Evolutionary conservation across 345 rosid species (phyloP).

Genomic region (Euphorbia tirucalli): DNA sequence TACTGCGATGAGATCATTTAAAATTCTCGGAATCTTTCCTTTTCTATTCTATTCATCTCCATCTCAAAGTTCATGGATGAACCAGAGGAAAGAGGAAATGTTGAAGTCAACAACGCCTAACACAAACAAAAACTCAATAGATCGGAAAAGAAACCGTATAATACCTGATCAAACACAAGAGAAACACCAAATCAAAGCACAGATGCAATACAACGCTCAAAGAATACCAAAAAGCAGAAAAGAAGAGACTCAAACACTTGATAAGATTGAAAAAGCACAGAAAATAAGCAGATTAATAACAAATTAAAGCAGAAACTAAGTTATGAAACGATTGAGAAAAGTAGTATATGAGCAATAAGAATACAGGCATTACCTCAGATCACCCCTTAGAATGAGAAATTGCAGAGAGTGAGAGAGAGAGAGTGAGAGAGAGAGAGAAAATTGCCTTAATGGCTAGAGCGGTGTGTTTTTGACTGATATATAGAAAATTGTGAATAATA

Average conservation of each 20-base stretch:
- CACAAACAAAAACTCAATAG: not conserved
- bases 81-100: not conserved
- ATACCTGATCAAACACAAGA: not conserved
- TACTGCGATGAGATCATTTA: not conserved
- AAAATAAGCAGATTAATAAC: not conserved
- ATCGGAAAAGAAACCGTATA: not conserved
- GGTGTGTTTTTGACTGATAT: not conserved
- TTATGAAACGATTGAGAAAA: not conserved
- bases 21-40: too few relatives aligned
- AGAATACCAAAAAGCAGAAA: not conserved
- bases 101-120: not conserved
- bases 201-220: not conserved
- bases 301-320: not conserved
- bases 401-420: not conserved
- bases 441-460: not conserved
- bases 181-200: not conserved
- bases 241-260: not conserved
- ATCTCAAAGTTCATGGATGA: not conserved
- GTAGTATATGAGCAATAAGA: not conserved
- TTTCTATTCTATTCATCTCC: not conserved
- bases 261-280: not conserved
- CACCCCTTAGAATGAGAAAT: slow-evolving; percentile 21
- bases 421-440: not conserved
- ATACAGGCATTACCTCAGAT: slow-evolving; percentile 19
- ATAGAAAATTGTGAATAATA: not conserved